Evolutionary conservation across 2,329 filamentous ascomycete genomes (phyloP), one percentile per base, ranked within the genome.

Genomic region (Monilinia aucupariae): DNA sequence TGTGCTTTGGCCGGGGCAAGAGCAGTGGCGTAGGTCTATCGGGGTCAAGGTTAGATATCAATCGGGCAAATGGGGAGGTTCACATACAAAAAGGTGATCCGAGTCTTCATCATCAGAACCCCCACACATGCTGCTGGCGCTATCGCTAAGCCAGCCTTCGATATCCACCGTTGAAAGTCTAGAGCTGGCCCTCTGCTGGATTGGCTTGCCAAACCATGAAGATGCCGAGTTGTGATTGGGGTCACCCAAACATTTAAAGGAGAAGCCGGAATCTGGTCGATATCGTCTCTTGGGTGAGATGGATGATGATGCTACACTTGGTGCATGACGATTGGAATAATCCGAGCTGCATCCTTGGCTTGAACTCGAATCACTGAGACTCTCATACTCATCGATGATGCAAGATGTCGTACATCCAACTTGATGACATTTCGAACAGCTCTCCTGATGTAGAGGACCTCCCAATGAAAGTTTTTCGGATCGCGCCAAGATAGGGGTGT

Each of bases 81-180:
- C 15, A 67, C 70, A 53, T 66, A 72, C 71, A 41, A 69, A 63
- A 27, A 64, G 47, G 48, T 68, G 62, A 30, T 68, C 68, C 13
- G 37, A 37, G 3, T 51, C 54, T 22, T 69, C 68, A 48, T 63
- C 32, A 7, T 68, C 68, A 30, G 53, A 55, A 25, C 62, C 65
- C 25, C 53, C 59, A 39, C 59, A 61, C 59, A 61, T 61, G 47
- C 65, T 68, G 13, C 61, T 68, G 2, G 27, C 52, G 7, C 65
- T 63, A 47, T 71, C 67, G 55, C 66, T 68, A 8, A 70, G 62
- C 70, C 68, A 71, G 43, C 66, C 68, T 51, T 71, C 66, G 9
- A 68, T 65, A 50, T 65, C 62, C 39, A 43, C 37, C 52, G 27
- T 67, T 51, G 32, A 63, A 4, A 32, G 39, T 37, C 55, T 32